Evolutionary conservation across 805 yeast species (phyloP).

Genomic region (Lipomyces sp.): DNA sequence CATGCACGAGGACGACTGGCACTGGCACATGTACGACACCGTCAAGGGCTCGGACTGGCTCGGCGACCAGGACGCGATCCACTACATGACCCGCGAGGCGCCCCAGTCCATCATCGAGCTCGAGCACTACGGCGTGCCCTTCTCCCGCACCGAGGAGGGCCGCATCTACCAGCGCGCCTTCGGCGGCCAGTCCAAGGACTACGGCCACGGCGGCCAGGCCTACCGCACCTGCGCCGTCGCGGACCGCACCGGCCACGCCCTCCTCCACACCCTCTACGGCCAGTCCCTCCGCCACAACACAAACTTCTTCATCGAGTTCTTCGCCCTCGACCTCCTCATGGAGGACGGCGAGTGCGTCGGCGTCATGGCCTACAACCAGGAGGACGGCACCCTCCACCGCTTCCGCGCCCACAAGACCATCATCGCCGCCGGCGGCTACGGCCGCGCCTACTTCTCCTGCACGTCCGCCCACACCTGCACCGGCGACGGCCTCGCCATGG

Average conservation of each 20-base stretch:
- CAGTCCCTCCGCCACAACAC: constrained; percentile 96
- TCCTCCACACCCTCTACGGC: constrained; percentile 92
- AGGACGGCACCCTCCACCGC: constrained; percentile 97
- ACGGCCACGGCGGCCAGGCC: constrained; percentile 98
- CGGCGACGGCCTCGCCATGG: constrained; percentile 99
- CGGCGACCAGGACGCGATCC: constrained; percentile 99
- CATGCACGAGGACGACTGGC: constrained; percentile 99
- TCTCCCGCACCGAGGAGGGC: constrained; percentile 95
- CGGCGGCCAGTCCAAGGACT: constrained; percentile 95
- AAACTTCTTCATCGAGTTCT: constrained; percentile 95
- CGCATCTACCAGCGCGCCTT: constrained; percentile 97
- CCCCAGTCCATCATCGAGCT: constrained; percentile 92
- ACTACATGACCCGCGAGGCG: constrained; percentile 98
- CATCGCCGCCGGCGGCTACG: constrained; percentile 98
- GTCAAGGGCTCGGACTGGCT: constrained; percentile 99
- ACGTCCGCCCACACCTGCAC: constrained; percentile 99
- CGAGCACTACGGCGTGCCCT: constrained; percentile 98
- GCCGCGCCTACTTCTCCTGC: constrained; percentile 97
- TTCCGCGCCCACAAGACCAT: constrained; percentile 96
- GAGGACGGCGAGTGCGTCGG: constrained; percentile 96
- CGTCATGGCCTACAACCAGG: constrained; percentile 96
- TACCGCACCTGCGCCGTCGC: constrained; percentile 99
- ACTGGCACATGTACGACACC: constrained; percentile 99
- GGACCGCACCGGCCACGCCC: constrained; percentile 97
- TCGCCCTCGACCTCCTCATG: constrained; percentile 90